Percentiles rank a stretch among this genome's conserved stretches.
These are phyloP conservation scores for Fusarium zealandicum DNA, from an alignment of 2,329 filamentous ascomycete species.

Conservation along the genomic window DNA sequence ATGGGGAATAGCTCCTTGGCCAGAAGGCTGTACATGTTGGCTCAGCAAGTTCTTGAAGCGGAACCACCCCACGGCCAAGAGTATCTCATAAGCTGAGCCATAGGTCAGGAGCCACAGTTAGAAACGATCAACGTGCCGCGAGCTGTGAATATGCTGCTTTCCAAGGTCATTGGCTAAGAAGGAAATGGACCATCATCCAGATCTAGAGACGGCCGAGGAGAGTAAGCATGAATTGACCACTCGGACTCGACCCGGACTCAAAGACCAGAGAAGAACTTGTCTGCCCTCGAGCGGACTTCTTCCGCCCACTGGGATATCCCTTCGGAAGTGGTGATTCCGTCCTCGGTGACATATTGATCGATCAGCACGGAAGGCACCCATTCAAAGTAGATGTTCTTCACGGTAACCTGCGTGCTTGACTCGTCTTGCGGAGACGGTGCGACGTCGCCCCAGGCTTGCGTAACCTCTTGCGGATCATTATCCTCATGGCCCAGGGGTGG, in stretches of 20 bases:
- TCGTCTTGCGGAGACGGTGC: neutral
- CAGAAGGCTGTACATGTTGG: neutral
- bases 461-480: slow-evolving; percentile 61
- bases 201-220: slow-evolving; percentile 14
- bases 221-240: slow-evolving; percentile 10
- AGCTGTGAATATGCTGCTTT: neutral
- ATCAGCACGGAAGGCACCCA: slow-evolving; percentile 62
- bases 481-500: slow-evolving; percentile 55
- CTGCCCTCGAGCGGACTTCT: slow-evolving; percentile 47
- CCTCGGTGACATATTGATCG: slow-evolving; percentile 63
- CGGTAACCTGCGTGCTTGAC: slow-evolving; percentile 35
- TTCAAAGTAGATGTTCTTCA: slow-evolving; percentile 66
- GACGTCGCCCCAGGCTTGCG: slow-evolving; percentile 52
- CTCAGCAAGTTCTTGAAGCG: neutral
- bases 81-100: slow-evolving; percentile 16
- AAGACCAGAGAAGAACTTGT: slow-evolving; percentile 53
- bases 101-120: slow-evolving; percentile 11
- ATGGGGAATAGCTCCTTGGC: neutral
- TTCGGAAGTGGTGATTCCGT: slow-evolving; percentile 52
- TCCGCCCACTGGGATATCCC: slow-evolving; percentile 52
- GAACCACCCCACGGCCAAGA: slow-evolving; percentile 15
- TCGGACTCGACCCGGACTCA: slow-evolving; percentile 15
- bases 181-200: slow-evolving; percentile 7
- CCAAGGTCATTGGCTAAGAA: slow-evolving; percentile 13
- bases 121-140: slow-evolving; percentile 9